A percentile compares a stretch with the other conserved stretches of the same genome.
Evolutionary conservation across 371 early-diverging fungal genomes (phyloP).

Genomic region (Rhizopus stolonifer): DNA sequence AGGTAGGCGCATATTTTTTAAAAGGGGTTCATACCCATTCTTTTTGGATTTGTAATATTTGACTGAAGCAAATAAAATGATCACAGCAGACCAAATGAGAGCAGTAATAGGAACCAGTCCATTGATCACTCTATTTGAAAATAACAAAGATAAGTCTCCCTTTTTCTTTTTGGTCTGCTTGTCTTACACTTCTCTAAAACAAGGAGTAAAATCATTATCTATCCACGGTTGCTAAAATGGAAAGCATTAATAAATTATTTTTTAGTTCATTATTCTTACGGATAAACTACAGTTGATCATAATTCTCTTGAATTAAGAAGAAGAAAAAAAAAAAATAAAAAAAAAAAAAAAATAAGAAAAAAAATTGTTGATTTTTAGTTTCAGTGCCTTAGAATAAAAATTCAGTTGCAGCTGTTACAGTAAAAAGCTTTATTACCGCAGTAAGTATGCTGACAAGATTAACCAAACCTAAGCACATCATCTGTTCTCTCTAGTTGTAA

Average conservation of each 20-base stretch:
- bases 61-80: not conserved
- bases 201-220: constrained; percentile 19
- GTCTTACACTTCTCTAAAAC: constrained; percentile 21
- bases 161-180: not conserved
- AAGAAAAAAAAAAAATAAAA: constrained; percentile 1
- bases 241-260: not conserved
- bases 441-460: constrained; percentile 25
- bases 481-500: constrained; percentile 27
- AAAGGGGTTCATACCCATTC: constrained; percentile 3
- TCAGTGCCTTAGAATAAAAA: no score
- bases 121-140: not conserved
- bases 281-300: constrained; percentile 9
- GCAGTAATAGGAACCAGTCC: not conserved
- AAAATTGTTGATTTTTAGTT: not conserved
- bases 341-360: not conserved
- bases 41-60: constrained; percentile 6
- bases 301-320: not conserved
- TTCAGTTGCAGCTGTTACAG: no score
- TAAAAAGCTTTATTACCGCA: constrained; percentile 14
- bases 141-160: not conserved
- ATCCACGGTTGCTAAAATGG: constrained; percentile 14
- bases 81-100: not conserved
- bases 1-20: constrained; percentile 4
- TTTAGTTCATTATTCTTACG: constrained; percentile 3
- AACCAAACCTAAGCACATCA: constrained; percentile 33